Conservation (phyloP, 2,329 filamentous ascomycete species). For the Botrytis deweyae region DNA sequence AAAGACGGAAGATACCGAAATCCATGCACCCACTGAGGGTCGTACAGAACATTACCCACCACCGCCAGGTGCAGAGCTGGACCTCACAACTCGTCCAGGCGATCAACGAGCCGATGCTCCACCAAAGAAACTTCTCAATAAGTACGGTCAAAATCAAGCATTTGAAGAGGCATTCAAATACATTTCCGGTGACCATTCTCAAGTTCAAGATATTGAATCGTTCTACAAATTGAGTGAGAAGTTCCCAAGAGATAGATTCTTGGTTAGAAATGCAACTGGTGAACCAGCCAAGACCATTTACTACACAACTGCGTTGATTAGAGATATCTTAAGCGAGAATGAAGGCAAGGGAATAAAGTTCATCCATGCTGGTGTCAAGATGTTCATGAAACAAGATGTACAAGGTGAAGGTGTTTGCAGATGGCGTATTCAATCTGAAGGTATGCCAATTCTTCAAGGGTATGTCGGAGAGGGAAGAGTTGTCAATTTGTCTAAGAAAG, state of each 20-base stretch:
- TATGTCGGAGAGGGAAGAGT: slow-evolving; percentile 81
- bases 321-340: slow-evolving; percentile 82
- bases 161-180: slow-evolving; percentile 95
- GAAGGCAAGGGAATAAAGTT: slow-evolving; percentile 92
- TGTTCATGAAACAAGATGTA: slow-evolving; percentile 98
- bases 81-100: slow-evolving; percentile 34
- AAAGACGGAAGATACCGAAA: slow-evolving; percentile 42
- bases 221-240: slow-evolving; percentile 84
- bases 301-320: slow-evolving; percentile 83
- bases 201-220: slow-evolving; percentile 71
- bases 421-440: slow-evolving; percentile 95
- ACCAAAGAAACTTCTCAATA: slow-evolving; percentile 18
- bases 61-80: slow-evolving; percentile 38
- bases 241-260: slow-evolving; percentile 88
- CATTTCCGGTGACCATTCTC: slow-evolving; percentile 69
- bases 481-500: slow-evolving; percentile 71
- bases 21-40: slow-evolving; percentile 24
- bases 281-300: slow-evolving; percentile 93
- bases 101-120: slow-evolving; percentile 29
- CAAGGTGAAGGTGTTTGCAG: slow-evolving; percentile 82
- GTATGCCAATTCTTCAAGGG: slow-evolving; percentile 84
- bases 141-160: slow-evolving; percentile 44
- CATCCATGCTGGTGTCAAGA: slow-evolving; percentile 94
- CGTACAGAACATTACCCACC: slow-evolving; percentile 40
- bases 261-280: slow-evolving; percentile 91